Percentiles rank a stretch among this genome's conserved stretches.
These are phyloP conservation scores for Cucumis variabilis DNA, from an alignment of 331 rosid genomes.

Conservation along the genomic window DNA sequence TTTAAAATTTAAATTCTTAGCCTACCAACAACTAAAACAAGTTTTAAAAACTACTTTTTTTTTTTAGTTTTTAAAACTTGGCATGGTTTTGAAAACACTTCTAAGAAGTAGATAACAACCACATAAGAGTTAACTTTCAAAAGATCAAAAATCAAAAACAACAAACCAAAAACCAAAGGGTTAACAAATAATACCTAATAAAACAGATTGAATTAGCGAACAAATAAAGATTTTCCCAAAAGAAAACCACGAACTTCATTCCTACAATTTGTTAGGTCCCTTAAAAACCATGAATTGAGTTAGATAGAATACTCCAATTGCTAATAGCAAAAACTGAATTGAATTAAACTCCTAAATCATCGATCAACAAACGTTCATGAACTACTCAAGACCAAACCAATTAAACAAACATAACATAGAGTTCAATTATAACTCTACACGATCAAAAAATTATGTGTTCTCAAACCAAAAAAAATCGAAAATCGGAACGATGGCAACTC, in stretches of 20 bases:
- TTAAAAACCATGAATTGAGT: not conserved
- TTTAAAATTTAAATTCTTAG: too few species aligned
- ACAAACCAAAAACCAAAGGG: too few species aligned
- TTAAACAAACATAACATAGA: not conserved
- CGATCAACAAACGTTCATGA: not conserved
- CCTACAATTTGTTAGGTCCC: not conserved
- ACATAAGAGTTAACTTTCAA: too few species aligned
- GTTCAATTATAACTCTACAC: not conserved
- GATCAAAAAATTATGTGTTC: slow-evolving; percentile 1
- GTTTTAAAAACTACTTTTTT: too few species aligned
- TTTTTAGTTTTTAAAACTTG: too few species aligned
- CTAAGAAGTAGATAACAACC: too few species aligned
- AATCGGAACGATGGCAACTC: slow-evolving; percentile 34
- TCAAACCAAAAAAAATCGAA: not conserved
- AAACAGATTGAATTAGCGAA: too few species aligned
- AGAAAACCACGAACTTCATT: not conserved
- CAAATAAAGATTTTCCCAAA: not conserved
- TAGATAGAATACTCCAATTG: not conserved
- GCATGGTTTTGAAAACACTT: too few species aligned
- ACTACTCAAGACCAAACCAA: not conserved
- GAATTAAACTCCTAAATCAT: not conserved
- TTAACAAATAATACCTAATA: not conserved
- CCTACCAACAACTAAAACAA: too few species aligned
- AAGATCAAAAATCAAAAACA: too few species aligned
- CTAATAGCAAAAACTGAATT: not conserved